Base-by-base conservation (phyloP, 2,329 filamentous ascomycete genomes). In the Claviceps humidiphila region DNA sequence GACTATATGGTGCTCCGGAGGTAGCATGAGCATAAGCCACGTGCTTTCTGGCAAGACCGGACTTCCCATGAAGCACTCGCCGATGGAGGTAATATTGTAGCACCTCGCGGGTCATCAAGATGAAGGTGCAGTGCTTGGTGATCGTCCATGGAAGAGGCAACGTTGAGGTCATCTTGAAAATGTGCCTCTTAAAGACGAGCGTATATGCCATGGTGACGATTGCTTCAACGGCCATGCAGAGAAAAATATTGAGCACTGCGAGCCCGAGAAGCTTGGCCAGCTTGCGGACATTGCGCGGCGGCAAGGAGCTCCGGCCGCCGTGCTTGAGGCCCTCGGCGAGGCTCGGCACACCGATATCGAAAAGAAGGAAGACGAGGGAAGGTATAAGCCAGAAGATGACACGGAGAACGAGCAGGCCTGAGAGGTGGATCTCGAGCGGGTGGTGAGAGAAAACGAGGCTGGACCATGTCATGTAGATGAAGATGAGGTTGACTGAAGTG, bases 381-480 rank as follows among this genome's bases (percentile, higher is more conserved):
- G 89, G 89, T 0, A 87, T 51, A 2, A 93, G 70, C 68, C 83
- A 94, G 61, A 90, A 81, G 4, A 87, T 58, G 9, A 83, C 53
- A 43, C 87, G 83, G 48, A 89, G 72, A 24, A 78, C 77, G 5
- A 87, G 65, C 0, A 84, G 83, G 52, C 83, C 87, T 50, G 86
- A 72, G 1, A 93, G 65, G 65, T 95, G 88, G 53, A 95, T 80
- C 54, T 80, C 78, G 16, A 93, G 72, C 0, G 87, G 82, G 1
- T 84, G 75, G 60, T 94, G 85, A 6, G 85, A 85, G 3, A 91
- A 72, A 41, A 94, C 81, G 37, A 96, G 76, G 0, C 87, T 91
- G 5, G 82, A 81, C 89, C 89, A 95, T 59, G 87, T 91, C 71
- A 95, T 78, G 66, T 89, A 91, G 68, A 95, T 93, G 72, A 95